These are phyloP conservation scores for Fusarium citri DNA, from an alignment of 2,329 filamentous ascomycete genomes.

Conservation along the genomic window DNA sequence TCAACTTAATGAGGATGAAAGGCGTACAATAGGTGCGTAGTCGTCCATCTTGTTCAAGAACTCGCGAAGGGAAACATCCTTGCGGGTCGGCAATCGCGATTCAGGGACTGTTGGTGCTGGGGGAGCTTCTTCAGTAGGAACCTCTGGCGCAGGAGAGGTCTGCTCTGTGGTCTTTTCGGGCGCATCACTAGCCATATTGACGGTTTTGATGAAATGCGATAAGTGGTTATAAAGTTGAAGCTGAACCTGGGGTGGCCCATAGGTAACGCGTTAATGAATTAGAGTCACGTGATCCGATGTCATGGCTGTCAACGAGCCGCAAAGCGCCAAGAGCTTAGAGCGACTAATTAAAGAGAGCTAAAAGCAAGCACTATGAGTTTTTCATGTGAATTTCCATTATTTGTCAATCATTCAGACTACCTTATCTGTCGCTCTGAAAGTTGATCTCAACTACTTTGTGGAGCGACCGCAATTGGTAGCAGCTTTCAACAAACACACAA, in stretches of 20 bases:
- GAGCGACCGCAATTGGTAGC: conserved; percentile 8
- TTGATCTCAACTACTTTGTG: neutral
- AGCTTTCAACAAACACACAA: conserved; percentile 24
- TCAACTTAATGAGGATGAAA: neutral
- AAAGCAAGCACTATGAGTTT: neutral
- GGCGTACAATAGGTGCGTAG: conserved; percentile 90
- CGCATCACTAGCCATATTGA: conserved; percentile 52
- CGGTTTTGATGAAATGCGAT: conserved; percentile 28
- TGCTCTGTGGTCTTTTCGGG: conserved; percentile 50
- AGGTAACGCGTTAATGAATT: conserved; percentile 30
- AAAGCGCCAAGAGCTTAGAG: conserved; percentile 24
- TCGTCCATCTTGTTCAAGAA: conserved; percentile 98
- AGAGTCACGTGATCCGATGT: conserved; percentile 42
- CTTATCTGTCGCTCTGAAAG: neutral
- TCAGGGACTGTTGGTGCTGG: conserved; percentile 65
- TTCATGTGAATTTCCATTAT: neutral
- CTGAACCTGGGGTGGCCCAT: conserved; percentile 14
- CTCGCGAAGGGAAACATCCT: conserved; percentile 91
- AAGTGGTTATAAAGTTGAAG: conserved; percentile 28
- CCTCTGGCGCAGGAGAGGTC: conserved; percentile 46
- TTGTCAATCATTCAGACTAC: conserved; percentile 8
- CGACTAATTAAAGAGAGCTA: conserved; percentile 7
- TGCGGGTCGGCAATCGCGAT: conserved; percentile 78
- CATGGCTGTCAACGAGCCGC: conserved; percentile 17
- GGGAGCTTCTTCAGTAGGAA: conserved; percentile 49